Evolutionary conservation across 257 asterid species (phyloP).

Genomic region (Linderniella brevidens): DNA sequence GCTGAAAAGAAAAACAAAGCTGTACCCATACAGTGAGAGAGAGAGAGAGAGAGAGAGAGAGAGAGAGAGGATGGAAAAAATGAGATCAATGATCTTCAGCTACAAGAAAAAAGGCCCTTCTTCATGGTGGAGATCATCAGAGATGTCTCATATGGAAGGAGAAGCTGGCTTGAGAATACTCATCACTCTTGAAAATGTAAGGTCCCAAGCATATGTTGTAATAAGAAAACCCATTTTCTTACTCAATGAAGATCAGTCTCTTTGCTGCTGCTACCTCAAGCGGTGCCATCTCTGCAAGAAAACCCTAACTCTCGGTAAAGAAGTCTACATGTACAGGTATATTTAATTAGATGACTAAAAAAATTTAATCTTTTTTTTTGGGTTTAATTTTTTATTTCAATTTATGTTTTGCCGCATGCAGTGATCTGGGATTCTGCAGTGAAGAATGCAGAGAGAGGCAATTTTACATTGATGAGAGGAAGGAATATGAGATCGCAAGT

Average conservation of each 20-base stretch:
- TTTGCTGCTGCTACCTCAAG: background rate
- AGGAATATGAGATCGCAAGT: background rate
- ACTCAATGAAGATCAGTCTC: background rate
- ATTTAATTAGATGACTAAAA: background rate
- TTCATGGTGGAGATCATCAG: no score
- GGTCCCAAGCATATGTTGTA: no score
- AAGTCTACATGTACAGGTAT: slow-evolving; percentile 3
- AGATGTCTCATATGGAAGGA: no score
- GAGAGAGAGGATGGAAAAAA: no score
- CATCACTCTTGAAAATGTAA: no score
- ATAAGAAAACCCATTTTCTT: background rate
- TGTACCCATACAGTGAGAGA: no score
- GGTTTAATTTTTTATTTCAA: background rate
- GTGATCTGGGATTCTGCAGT: slow-evolving; percentile 1
- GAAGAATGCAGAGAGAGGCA: slow-evolving; percentile 1
- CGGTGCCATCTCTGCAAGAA: slow-evolving; percentile 1
- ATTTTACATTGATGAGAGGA: background rate
- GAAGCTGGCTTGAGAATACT: no score
- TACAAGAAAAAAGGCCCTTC: no score
- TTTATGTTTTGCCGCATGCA: no score
- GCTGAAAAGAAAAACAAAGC: no score
- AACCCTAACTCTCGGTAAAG: background rate
- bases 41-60: no score
- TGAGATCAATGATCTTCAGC: no score
- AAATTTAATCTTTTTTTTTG: background rate